A percentile compares a stretch with the other conserved stretches of the same genome.
Evolutionary conservation across 495 filamentous ascomycete species (phyloP).

Genomic region (Penicillium roqueforti): DNA sequence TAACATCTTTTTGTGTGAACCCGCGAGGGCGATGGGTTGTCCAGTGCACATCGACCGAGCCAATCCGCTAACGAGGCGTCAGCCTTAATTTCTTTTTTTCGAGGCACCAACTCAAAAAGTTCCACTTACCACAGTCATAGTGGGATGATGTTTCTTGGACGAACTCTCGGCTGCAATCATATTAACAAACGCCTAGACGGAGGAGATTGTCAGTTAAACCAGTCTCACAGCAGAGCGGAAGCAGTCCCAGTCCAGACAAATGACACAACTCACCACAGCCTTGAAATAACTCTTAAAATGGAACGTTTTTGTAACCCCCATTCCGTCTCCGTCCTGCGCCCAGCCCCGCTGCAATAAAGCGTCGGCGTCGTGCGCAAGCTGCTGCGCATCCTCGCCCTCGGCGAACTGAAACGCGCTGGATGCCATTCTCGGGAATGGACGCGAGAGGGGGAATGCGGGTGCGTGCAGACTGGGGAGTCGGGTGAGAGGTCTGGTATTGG

Average conservation of each 20-base stretch:
- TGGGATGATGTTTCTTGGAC: conserved; percentile 45
- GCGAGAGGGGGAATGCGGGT: neutral
- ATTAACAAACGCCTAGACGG: conserved; percentile 41
- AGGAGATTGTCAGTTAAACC: conserved; percentile 2
- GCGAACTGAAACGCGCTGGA: conserved; percentile 31
- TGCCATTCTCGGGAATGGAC: conserved; percentile 12
- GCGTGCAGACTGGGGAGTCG: neutral
- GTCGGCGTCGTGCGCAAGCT: conserved; percentile 22
- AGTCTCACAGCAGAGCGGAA: neutral
- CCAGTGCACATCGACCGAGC: conserved; percentile 54
- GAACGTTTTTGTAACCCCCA: conserved; percentile 42
- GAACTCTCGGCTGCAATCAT: conserved; percentile 40
- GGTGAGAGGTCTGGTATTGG: neutral
- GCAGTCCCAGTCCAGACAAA: neutral
- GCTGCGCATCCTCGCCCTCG: conserved; percentile 32
- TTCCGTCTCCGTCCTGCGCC: conserved; percentile 35
- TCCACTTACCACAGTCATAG: conserved; percentile 42
- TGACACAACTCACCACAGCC: conserved; percentile 31
- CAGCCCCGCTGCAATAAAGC: conserved; percentile 34
- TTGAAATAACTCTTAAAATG: conserved; percentile 46
- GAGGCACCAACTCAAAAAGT: neutral
- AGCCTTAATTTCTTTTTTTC: conserved; percentile 10
- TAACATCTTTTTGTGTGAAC: conserved; percentile 63
- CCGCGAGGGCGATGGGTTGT: conserved; percentile 70
- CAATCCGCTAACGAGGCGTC: conserved; percentile 32